Base-by-base conservation (phyloP, 1,139 yeast genomes). In the Blastobotrys ciferrii region DNA sequence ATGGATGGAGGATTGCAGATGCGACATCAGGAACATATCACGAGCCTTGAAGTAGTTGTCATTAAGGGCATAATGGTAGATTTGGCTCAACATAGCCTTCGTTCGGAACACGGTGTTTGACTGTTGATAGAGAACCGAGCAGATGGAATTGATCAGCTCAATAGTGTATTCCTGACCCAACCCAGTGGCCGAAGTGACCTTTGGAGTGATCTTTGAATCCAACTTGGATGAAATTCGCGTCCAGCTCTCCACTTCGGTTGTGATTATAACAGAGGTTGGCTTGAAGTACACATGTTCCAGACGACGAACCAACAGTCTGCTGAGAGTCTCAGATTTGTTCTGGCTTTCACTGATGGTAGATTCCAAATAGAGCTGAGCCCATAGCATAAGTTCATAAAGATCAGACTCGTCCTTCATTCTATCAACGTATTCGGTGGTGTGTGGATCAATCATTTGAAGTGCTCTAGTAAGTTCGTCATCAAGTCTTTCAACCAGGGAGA, bases 381-480 rank as follows among this genome's bases (percentile, higher is more conserved):
- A 82, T 52, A 92, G 78, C 57, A 92, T 78, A 65, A 88, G 76
- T 50, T 77, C 76, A 73, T 91, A 92, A 50, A 92, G 76, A 42
- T 73, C 73, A 55, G 82, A 77, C 72, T 92, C 98, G 69, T 91
- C 96, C 68, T 86, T 84, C 66, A 94, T 78, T 67, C 98, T 81
- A 59, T 85, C 89, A 58, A 92, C 80, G 69, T 92, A 94, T 68
- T 94, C 98, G 53, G 87, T 83, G 28, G 98, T 87, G 67, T 92
- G 98, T 45, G 97, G 96, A 67, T 92, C 98, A 60, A 88, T 83
- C 60, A 81, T 81, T 67, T 91, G 91, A 61, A 92, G 77, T 45
- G 95, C 88, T 60, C 85, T 82, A 55, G 87, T 86, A 62, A 91
- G 84, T 72, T 94, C 99, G 64, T 92, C 98, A 66, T 91, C 97